phyloP scores from a whole-genome alignment of 2,329 filamentous ascomycete genomes.

The Phaeosphaeriaceae sp. region DNA sequence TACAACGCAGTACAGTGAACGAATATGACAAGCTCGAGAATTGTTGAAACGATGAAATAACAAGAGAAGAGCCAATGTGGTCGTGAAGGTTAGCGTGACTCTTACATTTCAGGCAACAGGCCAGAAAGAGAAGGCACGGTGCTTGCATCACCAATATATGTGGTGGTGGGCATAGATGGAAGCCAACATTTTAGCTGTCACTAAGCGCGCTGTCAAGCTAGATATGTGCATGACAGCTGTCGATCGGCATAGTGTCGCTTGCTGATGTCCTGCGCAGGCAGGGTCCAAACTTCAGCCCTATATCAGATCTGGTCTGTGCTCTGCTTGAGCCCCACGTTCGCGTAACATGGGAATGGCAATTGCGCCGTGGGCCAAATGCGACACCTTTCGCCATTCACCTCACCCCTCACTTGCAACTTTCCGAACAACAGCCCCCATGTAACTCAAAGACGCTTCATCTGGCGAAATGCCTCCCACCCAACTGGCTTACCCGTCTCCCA shows the following conservation, averaged over 20 bases:
- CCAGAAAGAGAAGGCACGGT: conserved; percentile 7
- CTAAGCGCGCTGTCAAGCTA: not conserved
- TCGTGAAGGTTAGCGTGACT: conserved; percentile 1
- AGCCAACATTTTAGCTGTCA: not conserved
- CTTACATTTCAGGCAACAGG: conserved; percentile 22
- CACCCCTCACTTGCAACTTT: conserved; percentile 7
- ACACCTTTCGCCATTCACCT: conserved; percentile 10
- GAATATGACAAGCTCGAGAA: not conserved
- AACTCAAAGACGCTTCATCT: conserved; percentile 21
- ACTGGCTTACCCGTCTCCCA: conserved; percentile 46
- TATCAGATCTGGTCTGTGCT: conserved; percentile 16
- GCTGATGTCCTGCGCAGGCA: conserved; percentile 12
- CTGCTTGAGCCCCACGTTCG: conserved; percentile 12
- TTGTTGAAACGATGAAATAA: not conserved
- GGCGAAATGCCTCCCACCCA: conserved; percentile 46
- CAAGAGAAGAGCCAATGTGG: not conserved
- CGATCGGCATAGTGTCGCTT: conserved; percentile 9
- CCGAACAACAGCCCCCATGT: conserved; percentile 34
- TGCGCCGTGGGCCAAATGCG: conserved; percentile 6
- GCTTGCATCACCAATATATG: not conserved
- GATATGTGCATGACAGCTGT: conserved; percentile 1
- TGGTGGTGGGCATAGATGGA: not conserved
- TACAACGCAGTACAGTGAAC: not conserved
- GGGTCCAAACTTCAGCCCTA: conserved; percentile 30
- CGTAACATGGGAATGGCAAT: conserved; percentile 11